A percentile compares a stretch with the other conserved stretches of the same genome.
Conservation (phyloP, 192 early-diverging fungal species). For the Coemansia sp. region DNA sequence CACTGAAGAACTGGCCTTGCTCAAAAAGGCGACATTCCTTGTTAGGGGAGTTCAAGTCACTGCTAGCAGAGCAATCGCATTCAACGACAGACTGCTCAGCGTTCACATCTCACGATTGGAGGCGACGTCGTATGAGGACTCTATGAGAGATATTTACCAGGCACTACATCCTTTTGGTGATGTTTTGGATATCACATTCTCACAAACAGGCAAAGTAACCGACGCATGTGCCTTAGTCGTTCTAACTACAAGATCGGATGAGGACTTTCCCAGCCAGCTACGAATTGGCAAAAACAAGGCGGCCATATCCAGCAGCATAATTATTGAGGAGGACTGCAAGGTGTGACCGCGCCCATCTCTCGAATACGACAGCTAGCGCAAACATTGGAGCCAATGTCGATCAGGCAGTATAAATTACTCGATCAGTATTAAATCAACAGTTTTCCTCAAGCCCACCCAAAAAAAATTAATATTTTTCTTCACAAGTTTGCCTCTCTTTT, state of each 20-base stretch:
- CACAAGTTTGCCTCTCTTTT: background rate
- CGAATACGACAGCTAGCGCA: too few species aligned
- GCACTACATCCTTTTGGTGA: background rate
- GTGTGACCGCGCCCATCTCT: background rate
- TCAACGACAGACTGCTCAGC: background rate
- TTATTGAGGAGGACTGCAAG: background rate
- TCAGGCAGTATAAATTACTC: background rate
- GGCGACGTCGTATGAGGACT: background rate
- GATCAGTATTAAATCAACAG: background rate
- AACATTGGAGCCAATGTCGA: background rate
- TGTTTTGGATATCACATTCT: background rate
- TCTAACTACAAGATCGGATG: background rate
- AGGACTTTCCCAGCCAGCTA: background rate
- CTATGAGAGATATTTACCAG: background rate
- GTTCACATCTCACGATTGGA: background rate
- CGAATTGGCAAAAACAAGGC: background rate
- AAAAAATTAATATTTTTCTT: constrained; percentile 7
- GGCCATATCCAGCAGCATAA: background rate
- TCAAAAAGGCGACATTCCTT: background rate
- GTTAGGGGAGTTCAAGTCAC: background rate
- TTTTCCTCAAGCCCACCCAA: background rate
- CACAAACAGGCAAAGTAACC: background rate
- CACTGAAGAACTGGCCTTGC: background rate
- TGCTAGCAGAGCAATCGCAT: background rate
- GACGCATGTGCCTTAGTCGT: background rate